Conservation (phyloP, 1,139 yeast species). For the Scheffersomyces titani region DNA sequence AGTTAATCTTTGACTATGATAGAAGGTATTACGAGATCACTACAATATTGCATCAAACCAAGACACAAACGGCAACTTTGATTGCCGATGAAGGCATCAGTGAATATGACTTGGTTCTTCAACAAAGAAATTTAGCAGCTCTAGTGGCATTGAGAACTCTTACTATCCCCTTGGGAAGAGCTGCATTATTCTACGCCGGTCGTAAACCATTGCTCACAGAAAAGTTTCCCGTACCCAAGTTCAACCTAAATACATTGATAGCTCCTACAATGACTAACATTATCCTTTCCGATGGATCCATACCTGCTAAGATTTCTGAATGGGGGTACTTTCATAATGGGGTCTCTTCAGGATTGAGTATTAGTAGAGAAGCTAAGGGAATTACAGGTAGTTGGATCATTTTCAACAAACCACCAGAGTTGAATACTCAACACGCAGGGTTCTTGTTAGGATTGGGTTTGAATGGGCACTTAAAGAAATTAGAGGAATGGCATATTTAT, state of each 20-base stretch:
- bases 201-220: conserved; percentile 82
- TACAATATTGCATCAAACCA: conserved; percentile 67
- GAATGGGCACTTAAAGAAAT: conserved; percentile 78
- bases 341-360: conserved; percentile 80
- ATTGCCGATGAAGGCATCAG: conserved; percentile 36
- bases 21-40: conserved; percentile 80
- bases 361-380: conserved; percentile 67
- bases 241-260: conserved; percentile 69
- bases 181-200: conserved; percentile 68
- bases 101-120: conserved; percentile 59
- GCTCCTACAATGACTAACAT: conserved; percentile 70
- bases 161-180: conserved; percentile 78
- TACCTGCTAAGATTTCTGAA: conserved; percentile 52
- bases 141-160: conserved; percentile 71
- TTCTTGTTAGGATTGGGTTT: conserved; percentile 89
- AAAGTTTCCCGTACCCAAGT: conserved; percentile 73
- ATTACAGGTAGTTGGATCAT: conserved; percentile 92
- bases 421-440: conserved; percentile 90
- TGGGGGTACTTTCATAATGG: conserved; percentile 97
- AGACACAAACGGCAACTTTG: conserved; percentile 55
- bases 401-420: conserved; percentile 72
- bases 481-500: conserved; percentile 97
- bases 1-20: conserved; percentile 73
- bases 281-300: conserved; percentile 54
- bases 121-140: conserved; percentile 66